These are phyloP conservation scores for Colletotrichum sp. DNA, from an alignment of 2,329 filamentous ascomycete genomes.

Conservation along the genomic window DNA sequence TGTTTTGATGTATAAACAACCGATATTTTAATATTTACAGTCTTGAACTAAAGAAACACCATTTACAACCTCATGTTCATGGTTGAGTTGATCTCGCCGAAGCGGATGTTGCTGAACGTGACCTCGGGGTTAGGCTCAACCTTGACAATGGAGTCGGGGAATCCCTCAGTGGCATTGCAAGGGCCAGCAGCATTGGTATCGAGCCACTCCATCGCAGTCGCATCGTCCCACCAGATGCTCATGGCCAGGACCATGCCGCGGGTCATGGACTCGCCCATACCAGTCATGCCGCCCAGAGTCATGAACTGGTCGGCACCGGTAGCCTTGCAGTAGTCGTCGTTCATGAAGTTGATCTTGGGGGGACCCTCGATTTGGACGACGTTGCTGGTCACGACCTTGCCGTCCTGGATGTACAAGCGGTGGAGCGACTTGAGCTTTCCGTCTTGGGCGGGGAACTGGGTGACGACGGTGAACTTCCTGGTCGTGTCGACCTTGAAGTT, in stretches of 20 bases:
- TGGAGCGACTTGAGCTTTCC: conserved; percentile 48
- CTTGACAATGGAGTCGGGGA: conserved; percentile 50
- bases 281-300: conserved; percentile 41
- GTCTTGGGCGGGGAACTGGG: conserved; percentile 42
- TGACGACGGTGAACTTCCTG: conserved; percentile 41
- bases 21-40: background rate
- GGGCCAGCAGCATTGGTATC: conserved; percentile 56
- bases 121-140: conserved; percentile 53
- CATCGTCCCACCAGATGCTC: conserved; percentile 60
- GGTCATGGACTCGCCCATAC: conserved; percentile 46
- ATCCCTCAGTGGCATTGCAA: conserved; percentile 58
- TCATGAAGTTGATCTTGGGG: conserved; percentile 30
- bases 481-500: conserved; percentile 28
- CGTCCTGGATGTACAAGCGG: conserved; percentile 54
- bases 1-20: background rate
- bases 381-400: conserved; percentile 47
- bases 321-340: conserved; percentile 29
- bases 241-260: conserved; percentile 60
- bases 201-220: conserved; percentile 62
- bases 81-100: conserved; percentile 55
- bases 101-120: conserved; percentile 60
- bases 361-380: conserved; percentile 25
- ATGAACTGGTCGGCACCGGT: conserved; percentile 28
- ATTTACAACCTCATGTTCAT: background rate
- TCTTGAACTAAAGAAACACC: background rate